These are phyloP conservation scores for Astrephomene gubernaculifera DNA, from an alignment of 139 green algal genomes.

Conservation along the genomic window DNA sequence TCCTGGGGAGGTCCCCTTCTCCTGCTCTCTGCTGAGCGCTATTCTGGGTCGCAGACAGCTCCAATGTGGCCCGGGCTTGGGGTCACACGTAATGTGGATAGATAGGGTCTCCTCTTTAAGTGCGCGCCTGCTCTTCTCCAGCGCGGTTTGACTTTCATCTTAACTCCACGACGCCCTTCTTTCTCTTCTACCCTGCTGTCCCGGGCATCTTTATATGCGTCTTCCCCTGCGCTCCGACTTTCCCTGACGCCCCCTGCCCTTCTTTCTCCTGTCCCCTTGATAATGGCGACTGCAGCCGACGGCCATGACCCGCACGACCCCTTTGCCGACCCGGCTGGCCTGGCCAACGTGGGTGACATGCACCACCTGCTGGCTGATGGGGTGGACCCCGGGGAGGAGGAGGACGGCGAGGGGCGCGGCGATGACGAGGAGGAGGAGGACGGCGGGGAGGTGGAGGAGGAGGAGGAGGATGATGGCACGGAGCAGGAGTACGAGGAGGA, in stretches of 20 bases:
- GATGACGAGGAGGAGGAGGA: slow-evolving; percentile 34
- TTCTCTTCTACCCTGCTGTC: not conserved
- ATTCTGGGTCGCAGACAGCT: not conserved
- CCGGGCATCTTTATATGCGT: too few species aligned
- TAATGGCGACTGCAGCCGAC: not conserved
- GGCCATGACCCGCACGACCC: slow-evolving; percentile 21
- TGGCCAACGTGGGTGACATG: not conserved
- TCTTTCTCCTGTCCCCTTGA: too few species aligned
- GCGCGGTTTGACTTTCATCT: too few species aligned
- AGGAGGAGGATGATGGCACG: slow-evolving; percentile 57
- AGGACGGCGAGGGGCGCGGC: not conserved
- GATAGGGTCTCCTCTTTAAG: not conserved
- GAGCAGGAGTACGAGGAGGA: slow-evolving; percentile 56
- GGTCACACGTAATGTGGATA: not conserved
- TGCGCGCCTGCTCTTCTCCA: too few species aligned
- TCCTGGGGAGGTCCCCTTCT: not conserved
- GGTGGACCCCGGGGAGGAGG: slow-evolving; percentile 36
- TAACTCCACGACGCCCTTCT: not conserved
- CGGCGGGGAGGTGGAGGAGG: slow-evolving; percentile 41
- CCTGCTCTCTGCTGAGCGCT: not conserved
- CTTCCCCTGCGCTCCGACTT: too few species aligned
- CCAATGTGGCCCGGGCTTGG: not conserved
- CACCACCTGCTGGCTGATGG: slow-evolving; percentile 3
- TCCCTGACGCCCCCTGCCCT: too few species aligned
- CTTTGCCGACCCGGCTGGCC: slow-evolving; percentile 14